Base-by-base conservation (phyloP, 2,329 filamentous ascomycete species). In the Cladosporium sp. region DNA sequence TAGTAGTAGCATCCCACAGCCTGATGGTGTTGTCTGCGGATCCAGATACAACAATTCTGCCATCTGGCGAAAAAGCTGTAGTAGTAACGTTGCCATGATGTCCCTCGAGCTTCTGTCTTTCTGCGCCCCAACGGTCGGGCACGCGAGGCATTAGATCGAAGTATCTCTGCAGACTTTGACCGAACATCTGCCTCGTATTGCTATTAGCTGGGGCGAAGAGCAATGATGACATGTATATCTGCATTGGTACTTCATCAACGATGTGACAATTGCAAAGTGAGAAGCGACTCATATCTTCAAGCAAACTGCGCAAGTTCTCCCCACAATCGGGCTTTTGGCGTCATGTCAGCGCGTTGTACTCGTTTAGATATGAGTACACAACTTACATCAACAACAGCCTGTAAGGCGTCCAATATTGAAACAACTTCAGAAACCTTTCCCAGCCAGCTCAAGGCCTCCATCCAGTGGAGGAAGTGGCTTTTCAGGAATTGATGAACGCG, bases 1-100 rank as follows among this genome's bases (percentile, higher is more conserved):
- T 10, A 10, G 44, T 49, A 18, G 2, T 18, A 4, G 49, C 14
- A 5, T 29, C 49, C 49, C 49, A 53, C 11, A 53, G 23, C 5
- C 71, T 73, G 18, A 49, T 21, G n/a, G 18, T 10, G 8, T n/a
- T n/a, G 44, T 49, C 44, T n/a, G 3, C 18, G 8, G 18, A 49
- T 21, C 5, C 18, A 18, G 18, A 49, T 49, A 21, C 44, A 10
- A 49, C 18, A 7, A 49, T n/a, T 5, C 10, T n/a, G 5, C 46
- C 10, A 26, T 11, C 46, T 26, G 46, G 46, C 10, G 46, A 50
- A 14, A 50, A 14, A 8, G 46, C 46, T 14, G n/a, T 26, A 26
- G 46, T 28, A 23, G 6, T 16, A 12, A 50, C 49, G 14, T 14
- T 23, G 2, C 12, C 23, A 14, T 23, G 1, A 16, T 28, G 23